phyloP scores from a whole-genome alignment of 345 rosid genomes.

The Alliaria petiolata region DNA sequence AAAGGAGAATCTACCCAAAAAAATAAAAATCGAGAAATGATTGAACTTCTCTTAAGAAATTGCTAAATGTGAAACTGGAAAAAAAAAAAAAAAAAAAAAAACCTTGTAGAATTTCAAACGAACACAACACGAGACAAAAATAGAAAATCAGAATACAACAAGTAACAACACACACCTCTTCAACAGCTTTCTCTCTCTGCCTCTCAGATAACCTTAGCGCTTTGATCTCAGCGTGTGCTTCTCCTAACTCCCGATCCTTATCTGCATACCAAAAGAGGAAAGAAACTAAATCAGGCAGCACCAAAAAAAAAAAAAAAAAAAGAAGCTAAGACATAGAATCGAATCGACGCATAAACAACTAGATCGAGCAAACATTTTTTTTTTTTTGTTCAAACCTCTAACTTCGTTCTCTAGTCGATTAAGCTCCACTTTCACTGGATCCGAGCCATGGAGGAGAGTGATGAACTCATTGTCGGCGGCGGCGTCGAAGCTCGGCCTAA shows the following conservation, averaged over 20 bases:
- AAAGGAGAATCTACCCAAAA: background rate
- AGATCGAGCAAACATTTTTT: slow-evolving; percentile 64
- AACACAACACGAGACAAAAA: background rate
- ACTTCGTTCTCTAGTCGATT: slow-evolving; percentile 98
- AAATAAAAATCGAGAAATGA: background rate
- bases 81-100: background rate
- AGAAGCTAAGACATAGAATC: background rate
- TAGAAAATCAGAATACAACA: slow-evolving; percentile 33
- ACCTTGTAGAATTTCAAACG: background rate
- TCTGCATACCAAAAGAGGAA: slow-evolving; percentile 38
- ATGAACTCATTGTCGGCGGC: slow-evolving; percentile 77
- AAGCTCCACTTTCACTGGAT: slow-evolving; percentile 98
- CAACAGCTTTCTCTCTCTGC: slow-evolving; percentile 94
- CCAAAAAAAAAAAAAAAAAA: background rate
- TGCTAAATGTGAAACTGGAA: background rate
- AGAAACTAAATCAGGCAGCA: background rate
- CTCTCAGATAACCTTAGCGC: slow-evolving; percentile 85
- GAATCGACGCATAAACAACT: slow-evolving; percentile 33
- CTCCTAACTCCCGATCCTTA: slow-evolving; percentile 94
- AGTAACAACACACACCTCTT: slow-evolving; percentile 83
- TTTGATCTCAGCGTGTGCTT: slow-evolving; percentile 95
- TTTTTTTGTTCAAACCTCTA: slow-evolving; percentile 77
- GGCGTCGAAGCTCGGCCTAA: slow-evolving; percentile 87
- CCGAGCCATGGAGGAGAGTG: slow-evolving; percentile 90
- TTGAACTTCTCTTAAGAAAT: background rate